phyloP scores from a whole-genome alignment of 768 basidiomycete species.

The Candolleomyces eurysporus region DNA sequence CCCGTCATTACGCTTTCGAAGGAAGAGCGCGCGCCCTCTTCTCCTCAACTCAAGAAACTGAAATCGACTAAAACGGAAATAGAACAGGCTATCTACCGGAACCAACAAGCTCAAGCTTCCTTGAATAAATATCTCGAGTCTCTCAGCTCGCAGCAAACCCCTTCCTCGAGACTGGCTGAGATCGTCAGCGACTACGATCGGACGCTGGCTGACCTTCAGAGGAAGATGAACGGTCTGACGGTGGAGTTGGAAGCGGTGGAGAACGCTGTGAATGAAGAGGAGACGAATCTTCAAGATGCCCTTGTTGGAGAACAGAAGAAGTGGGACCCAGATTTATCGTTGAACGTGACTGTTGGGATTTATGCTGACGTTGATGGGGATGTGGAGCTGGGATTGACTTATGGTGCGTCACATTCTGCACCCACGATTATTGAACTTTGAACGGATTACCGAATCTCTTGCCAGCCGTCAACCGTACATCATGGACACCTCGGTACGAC shows the following conservation, averaged over 20 bases:
- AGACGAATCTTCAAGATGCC: not conserved
- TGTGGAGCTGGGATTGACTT: conserved; percentile 36
- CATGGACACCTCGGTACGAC: conserved; percentile 42
- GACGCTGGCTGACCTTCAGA: conserved; percentile 24
- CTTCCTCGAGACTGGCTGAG: conserved; percentile 23
- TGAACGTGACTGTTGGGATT: conserved; percentile 31
- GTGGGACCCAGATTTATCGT: conserved; percentile 17
- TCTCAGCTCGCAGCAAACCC: conserved; percentile 28
- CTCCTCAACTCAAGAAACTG: conserved; percentile 25
- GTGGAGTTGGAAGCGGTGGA: conserved; percentile 22
- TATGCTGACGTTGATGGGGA: conserved; percentile 34
- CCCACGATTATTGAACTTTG: not conserved
- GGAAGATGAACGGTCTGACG: conserved; percentile 21
- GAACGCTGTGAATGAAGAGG: conserved; percentile 12
- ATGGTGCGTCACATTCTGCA: conserved; percentile 28
- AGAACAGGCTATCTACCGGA: conserved; percentile 28
- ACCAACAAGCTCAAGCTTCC: conserved; percentile 21
- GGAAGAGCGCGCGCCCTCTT: too few relatives aligned
- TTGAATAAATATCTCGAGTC: conserved; percentile 35
- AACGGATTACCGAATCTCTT: not conserved
- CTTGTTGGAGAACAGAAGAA: conserved; percentile 3
- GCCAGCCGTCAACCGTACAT: conserved; percentile 34
- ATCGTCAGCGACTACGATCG: conserved; percentile 30
- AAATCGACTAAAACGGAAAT: conserved; percentile 18
- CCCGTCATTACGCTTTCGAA: conserved; percentile 9